These are phyloP conservation scores for Penicillium hordei DNA, from an alignment of 2,329 filamentous ascomycete species.

Conservation along the genomic window DNA sequence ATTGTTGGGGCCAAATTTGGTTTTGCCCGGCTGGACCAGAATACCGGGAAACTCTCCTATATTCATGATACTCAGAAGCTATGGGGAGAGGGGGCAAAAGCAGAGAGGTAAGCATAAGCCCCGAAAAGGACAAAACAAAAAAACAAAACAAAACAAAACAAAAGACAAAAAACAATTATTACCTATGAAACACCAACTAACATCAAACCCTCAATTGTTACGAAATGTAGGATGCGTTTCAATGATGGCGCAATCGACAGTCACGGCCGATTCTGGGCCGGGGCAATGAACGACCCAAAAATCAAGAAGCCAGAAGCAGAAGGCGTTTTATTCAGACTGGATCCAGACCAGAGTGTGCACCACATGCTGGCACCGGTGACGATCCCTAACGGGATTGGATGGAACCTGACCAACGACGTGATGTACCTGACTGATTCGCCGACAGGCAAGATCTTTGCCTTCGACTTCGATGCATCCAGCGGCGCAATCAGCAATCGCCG, in stretches of 20 bases:
- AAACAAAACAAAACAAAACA: not conserved
- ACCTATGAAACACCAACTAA: not conserved
- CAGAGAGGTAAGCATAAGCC: constrained; percentile 41
- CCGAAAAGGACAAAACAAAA: constrained; percentile 4
- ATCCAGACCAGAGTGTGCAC: constrained; percentile 59
- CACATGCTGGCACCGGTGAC: constrained; percentile 63
- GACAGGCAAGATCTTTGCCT: constrained; percentile 67
- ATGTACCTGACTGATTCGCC: constrained; percentile 85
- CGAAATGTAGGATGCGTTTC: constrained; percentile 51
- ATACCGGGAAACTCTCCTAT: constrained; percentile 56
- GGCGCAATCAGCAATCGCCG: constrained; percentile 68
- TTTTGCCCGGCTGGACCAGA: constrained; percentile 71
- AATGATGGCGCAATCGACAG: constrained; percentile 85
- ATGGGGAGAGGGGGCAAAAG: constrained; percentile 47
- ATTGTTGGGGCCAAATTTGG: constrained; percentile 79
- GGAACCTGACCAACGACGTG: constrained; percentile 69
- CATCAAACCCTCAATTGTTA: not conserved
- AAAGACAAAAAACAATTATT: not conserved
- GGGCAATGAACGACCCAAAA: constrained; percentile 80
- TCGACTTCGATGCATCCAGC: constrained; percentile 67
- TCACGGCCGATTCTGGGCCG: constrained; percentile 79
- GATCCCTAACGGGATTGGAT: constrained; percentile 83
- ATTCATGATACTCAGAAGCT: constrained; percentile 56
- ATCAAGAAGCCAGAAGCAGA: constrained; percentile 51
- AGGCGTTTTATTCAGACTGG: constrained; percentile 74